Evolutionary conservation across 371 early-diverging fungal species (phyloP).

Genomic region (Chytridium lagenaria): DNA sequence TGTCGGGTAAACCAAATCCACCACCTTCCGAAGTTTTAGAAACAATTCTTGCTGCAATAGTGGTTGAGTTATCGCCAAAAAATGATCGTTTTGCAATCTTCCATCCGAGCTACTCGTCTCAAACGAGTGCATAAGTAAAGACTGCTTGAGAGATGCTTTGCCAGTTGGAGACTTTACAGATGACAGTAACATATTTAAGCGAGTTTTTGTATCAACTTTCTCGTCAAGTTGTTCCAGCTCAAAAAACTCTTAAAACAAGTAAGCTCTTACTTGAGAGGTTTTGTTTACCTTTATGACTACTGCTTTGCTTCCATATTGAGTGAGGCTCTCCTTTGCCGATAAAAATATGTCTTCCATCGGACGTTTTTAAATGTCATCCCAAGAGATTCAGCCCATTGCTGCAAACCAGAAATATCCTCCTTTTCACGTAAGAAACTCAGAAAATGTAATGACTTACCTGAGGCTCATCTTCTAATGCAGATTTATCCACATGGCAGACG

Average conservation of each 20-base stretch:
- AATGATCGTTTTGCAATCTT: conserved; percentile 70
- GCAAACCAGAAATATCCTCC: conserved; percentile 36
- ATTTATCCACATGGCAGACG: conserved; percentile 81
- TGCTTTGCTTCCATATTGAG: background rate
- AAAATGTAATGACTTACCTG: too few relatives aligned
- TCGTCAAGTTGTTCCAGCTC: too few relatives aligned
- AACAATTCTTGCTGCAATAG: conserved; percentile 80
- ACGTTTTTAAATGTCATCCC: conserved; percentile 37
- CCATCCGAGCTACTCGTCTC: conserved; percentile 12
- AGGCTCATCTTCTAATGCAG: conserved; percentile 44
- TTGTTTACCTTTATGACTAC: background rate
- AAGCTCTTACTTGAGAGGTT: background rate
- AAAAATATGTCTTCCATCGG: conserved; percentile 57
- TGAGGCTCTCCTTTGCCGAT: background rate
- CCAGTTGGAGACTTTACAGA: background rate
- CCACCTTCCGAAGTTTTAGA: conserved; percentile 82
- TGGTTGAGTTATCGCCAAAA: conserved; percentile 82
- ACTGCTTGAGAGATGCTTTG: background rate
- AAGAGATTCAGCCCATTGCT: conserved; percentile 28
- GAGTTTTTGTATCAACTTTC: background rate
- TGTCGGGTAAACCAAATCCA: conserved; percentile 82
- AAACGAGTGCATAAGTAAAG: conserved; percentile 4
- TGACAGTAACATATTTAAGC: background rate
- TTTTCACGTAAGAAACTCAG: too few relatives aligned
- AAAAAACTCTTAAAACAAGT: background rate